phyloP scores from a whole-genome alignment of 495 filamentous ascomycete species.

The Tuber microsphaerosporum region DNA sequence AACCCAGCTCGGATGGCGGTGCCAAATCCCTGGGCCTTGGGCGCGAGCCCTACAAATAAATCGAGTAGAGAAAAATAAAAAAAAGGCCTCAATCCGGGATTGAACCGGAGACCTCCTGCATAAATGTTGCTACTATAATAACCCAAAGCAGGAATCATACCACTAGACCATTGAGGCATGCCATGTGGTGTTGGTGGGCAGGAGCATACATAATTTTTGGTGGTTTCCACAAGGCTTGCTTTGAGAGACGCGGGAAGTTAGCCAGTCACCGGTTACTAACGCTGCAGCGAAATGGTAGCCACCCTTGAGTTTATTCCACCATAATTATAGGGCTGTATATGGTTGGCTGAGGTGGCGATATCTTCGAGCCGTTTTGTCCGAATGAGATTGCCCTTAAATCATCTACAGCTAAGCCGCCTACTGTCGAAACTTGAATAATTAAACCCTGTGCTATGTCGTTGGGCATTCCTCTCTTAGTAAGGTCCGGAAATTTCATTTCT shows the following conservation, averaged over 20 bases:
- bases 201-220: neutral
- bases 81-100: constrained; percentile 29
- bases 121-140: constrained; percentile 5
- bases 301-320: neutral
- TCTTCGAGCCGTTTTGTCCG: neutral
- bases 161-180: constrained; percentile 31
- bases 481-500: no score
- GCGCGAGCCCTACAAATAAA: neutral
- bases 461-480: no score
- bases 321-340: neutral
- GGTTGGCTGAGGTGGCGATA: neutral
- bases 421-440: neutral
- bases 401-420: neutral
- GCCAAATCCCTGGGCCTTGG: neutral
- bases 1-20: neutral
- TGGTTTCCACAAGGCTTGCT: neutral
- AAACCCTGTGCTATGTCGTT: neutral
- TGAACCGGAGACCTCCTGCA: constrained; percentile 34
- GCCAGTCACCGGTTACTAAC: neutral
- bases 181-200: accelerated
- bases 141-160: constrained; percentile 34
- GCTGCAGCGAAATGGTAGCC: neutral
- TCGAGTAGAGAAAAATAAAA: constrained; percentile 1
- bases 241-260: neutral
- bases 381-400: neutral